Percentiles rank a stretch among this genome's conserved stretches.
phyloP scores from a whole-genome alignment of 2,329 filamentous ascomycete species.

The Paraphaeosphaeria minitans region DNA sequence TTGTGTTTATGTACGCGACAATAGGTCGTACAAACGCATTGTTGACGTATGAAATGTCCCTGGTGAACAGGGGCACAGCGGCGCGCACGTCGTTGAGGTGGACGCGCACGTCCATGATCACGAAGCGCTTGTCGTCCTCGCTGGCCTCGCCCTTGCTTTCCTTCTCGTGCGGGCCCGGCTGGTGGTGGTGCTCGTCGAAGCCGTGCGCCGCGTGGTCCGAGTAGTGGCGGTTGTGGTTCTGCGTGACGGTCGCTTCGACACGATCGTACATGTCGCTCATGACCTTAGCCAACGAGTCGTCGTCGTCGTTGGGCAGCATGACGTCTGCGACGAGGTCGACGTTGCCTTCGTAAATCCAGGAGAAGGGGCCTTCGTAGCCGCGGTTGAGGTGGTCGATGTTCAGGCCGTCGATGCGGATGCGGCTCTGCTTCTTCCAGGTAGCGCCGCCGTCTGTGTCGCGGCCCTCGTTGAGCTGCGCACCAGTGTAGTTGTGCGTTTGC shows the following conservation, averaged over 20 bases:
- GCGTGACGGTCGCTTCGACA: constrained; percentile 87
- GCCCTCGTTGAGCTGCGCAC: constrained; percentile 63
- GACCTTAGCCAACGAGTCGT: constrained; percentile 89
- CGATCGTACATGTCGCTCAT: constrained; percentile 98
- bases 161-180: constrained; percentile 21
- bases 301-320: constrained; percentile 86
- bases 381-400: constrained; percentile 96
- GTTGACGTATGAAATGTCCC: constrained; percentile 92
- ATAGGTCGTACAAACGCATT: constrained; percentile 94
- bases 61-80: constrained; percentile 88
- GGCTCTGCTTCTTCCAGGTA: constrained; percentile 93
- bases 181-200: constrained; percentile 30
- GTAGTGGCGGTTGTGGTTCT: constrained; percentile 66
- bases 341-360: constrained; percentile 97
- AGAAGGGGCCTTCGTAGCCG: constrained; percentile 90
- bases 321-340: constrained; percentile 96
- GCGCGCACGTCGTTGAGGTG: constrained; percentile 95
- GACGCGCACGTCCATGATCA: constrained; percentile 93
- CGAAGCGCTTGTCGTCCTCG: constrained; percentile 71
- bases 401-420: constrained; percentile 88
- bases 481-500: constrained; percentile 81
- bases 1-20: constrained; percentile 96
- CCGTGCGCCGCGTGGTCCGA: constrained; percentile 41
- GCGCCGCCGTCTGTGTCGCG: constrained; percentile 66
- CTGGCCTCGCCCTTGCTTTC: constrained; percentile 12